A percentile compares a stretch with the other conserved stretches of the same genome.
Conservation (phyloP, 2,329 filamentous ascomycete genomes). For the Alternaria conjuncta region DNA sequence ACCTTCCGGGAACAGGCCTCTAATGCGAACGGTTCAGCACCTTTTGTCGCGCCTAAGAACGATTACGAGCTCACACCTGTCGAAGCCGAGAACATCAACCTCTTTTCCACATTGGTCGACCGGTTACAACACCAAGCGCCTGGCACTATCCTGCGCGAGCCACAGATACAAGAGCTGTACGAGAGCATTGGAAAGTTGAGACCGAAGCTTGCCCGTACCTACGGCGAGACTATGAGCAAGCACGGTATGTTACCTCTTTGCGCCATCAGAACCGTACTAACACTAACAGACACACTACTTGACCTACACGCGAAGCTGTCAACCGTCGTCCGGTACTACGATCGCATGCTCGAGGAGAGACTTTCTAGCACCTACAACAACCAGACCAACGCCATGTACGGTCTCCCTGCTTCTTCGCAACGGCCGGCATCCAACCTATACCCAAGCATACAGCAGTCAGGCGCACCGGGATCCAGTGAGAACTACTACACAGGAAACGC, state of each 20-base stretch:
- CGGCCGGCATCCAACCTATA: conserved; percentile 68
- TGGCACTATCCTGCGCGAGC: conserved; percentile 93
- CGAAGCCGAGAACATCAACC: conserved; percentile 96
- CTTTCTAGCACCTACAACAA: conserved; percentile 89
- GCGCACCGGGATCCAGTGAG: conserved; percentile 63
- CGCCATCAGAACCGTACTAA: conserved; percentile 40
- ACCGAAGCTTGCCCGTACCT: conserved; percentile 92
- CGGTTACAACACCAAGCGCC: conserved; percentile 93
- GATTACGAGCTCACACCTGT: conserved; percentile 93
- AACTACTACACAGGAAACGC: conserved; percentile 80
- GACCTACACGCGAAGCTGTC: conserved; percentile 95
- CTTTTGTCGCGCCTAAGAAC: conserved; percentile 74
- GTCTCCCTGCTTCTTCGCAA: conserved; percentile 41
- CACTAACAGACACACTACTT: conserved; percentile 76
- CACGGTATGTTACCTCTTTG: conserved; percentile 69
- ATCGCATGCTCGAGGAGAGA: conserved; percentile 95
- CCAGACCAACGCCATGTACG: conserved; percentile 65
- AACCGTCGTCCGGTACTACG: conserved; percentile 95
- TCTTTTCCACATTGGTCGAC: conserved; percentile 93
- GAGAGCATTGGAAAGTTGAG: conserved; percentile 93
- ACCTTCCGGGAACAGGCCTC: conserved; percentile 80
- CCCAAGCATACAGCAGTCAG: conserved; percentile 63
- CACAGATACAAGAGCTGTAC: conserved; percentile 97
- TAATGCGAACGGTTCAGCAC: conserved; percentile 54
- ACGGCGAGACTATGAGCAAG: conserved; percentile 99